phyloP scores from a whole-genome alignment of 176 grass and related monocot genomes.

The Carex cristatella region DNA sequence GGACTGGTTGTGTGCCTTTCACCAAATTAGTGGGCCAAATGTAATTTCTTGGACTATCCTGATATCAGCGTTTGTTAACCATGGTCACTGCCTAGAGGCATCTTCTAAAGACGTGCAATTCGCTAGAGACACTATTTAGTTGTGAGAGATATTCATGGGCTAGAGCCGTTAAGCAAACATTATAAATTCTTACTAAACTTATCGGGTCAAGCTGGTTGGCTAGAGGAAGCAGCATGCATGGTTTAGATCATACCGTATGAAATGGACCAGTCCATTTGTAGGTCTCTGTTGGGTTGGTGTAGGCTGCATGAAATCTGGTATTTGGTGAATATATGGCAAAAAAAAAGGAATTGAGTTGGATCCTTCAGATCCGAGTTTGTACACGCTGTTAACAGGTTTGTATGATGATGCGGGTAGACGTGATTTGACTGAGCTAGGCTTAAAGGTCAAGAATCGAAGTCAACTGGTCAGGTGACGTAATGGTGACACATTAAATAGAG shows the following conservation, averaged over 20 bases:
- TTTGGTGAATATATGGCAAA: conserved; percentile 34
- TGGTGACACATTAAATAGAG: not conserved
- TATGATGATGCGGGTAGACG: conserved; percentile 30
- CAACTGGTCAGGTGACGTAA: not conserved
- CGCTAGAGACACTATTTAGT: conserved; percentile 24
- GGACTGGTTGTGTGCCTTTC: conserved; percentile 34
- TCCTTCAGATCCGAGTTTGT: conserved; percentile 24
- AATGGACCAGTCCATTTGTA: conserved; percentile 24
- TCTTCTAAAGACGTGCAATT: conserved; percentile 37
- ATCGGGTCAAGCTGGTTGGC: conserved; percentile 45
- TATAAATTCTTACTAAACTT: conserved; percentile 57
- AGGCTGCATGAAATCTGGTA: conserved; percentile 25
- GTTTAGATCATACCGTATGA: conserved; percentile 41
- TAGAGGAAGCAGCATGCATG: conserved; percentile 40
- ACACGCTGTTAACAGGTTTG: conserved; percentile 30
- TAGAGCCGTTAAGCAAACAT: conserved; percentile 49
- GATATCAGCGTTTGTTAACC: conserved; percentile 37
- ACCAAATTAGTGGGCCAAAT: conserved; percentile 32
- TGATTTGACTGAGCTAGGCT: conserved; percentile 5
- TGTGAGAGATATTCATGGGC: conserved; percentile 39
- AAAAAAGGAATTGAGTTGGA: conserved; percentile 35
- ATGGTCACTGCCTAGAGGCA: conserved; percentile 31
- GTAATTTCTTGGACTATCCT: conserved; percentile 65
- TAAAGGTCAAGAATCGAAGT: not conserved
- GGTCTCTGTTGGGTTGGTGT: conserved; percentile 31